Evolutionary conservation across 495 filamentous ascomycete species (phyloP), one percentile per base, ranked within the genome.

Genomic region (Poronia punctata): DNA sequence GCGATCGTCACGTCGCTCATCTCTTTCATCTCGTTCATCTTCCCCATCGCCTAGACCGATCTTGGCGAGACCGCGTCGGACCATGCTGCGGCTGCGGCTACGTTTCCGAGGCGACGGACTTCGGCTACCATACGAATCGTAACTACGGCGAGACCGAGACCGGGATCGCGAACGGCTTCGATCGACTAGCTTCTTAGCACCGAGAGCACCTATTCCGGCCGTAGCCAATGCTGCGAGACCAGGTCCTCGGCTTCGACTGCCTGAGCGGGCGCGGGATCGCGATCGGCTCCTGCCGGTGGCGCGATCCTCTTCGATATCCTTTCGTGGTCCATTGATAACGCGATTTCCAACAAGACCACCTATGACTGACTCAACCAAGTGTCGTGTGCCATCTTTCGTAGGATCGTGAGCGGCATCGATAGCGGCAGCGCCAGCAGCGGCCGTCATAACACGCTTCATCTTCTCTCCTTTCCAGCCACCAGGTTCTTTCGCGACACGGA

Each of bases 381-480:
- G 70, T 17, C 80, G 72, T 56, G 80, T 88, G 54, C 71, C 72
- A 50, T 87, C 75, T 48, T 82, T 79, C n/a, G 79, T 76, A n/a
- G 79, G 74, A 45, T 90, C 75, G 26, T 75, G 76, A 38, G 88
- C 72, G 16, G 82, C 82, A 60, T 93, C 86, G 42, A 93, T 80
- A 20, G 86, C 82, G 50, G 83, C 88, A 30, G 88, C 86, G 51
- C 83, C 78, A 21, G 90, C 73, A 12, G 88, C 88, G 14, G 88
- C 88, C 17, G 88, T 94, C 14, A 93, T 72, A 45, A 95, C 78
- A 25, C 88, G 83, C 61, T 84, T 87, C 41, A 86, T 86, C 61
- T 94, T 94, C 21, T 80, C 78, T 31, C 88, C 88, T 23, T 74
- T 80, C 84, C 86, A 93, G 14, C 78, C 74, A 34, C 88, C 88